Percentiles rank a stretch among this genome's conserved stretches.
Conservation (phyloP, 2,329 filamentous ascomycete species). For the Apiospora malaysiana region DNA sequence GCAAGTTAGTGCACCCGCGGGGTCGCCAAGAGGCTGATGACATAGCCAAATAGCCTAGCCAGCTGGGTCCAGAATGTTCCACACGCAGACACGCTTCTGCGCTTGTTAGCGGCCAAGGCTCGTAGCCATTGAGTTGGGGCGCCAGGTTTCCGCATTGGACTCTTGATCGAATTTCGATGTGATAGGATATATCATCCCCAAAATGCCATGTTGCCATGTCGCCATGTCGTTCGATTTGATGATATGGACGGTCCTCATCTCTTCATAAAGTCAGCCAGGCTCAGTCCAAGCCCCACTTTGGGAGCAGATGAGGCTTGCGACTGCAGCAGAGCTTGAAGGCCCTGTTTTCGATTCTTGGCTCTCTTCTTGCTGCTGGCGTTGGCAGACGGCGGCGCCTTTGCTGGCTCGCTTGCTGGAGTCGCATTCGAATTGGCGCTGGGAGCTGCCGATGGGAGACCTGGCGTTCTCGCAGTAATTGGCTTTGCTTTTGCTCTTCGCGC, state of each 20-base stretch:
- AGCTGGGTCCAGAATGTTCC: slow-evolving; percentile 14
- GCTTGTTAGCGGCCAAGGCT: background rate
- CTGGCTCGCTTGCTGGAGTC: slow-evolving; percentile 31
- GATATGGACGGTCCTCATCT: slow-evolving; percentile 33
- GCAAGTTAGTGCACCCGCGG: slow-evolving; percentile 25
- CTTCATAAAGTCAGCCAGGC: slow-evolving; percentile 62
- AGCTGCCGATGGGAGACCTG: background rate
- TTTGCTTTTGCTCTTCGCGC: slow-evolving; percentile 23
- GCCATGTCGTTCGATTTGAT: background rate
- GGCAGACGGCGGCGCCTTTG: slow-evolving; percentile 43
- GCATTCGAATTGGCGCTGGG: slow-evolving; percentile 26
- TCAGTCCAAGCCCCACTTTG: slow-evolving; percentile 50
- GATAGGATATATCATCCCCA: background rate
- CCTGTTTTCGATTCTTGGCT: slow-evolving; percentile 68
- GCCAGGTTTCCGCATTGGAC: slow-evolving; percentile 23
- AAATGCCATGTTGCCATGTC: background rate
- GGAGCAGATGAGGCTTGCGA: slow-evolving; percentile 50
- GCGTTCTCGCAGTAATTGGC: background rate
- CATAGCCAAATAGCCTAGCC: slow-evolving; percentile 24
- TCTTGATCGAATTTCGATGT: slow-evolving; percentile 6
- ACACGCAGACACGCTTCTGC: background rate
- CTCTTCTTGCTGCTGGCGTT: slow-evolving; percentile 69
- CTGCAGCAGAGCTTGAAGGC: slow-evolving; percentile 68
- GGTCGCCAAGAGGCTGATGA: slow-evolving; percentile 23
- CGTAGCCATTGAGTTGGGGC: background rate